These are phyloP conservation scores for Nemania abortiva DNA, from an alignment of 2,329 filamentous ascomycete species.

Conservation along the genomic window DNA sequence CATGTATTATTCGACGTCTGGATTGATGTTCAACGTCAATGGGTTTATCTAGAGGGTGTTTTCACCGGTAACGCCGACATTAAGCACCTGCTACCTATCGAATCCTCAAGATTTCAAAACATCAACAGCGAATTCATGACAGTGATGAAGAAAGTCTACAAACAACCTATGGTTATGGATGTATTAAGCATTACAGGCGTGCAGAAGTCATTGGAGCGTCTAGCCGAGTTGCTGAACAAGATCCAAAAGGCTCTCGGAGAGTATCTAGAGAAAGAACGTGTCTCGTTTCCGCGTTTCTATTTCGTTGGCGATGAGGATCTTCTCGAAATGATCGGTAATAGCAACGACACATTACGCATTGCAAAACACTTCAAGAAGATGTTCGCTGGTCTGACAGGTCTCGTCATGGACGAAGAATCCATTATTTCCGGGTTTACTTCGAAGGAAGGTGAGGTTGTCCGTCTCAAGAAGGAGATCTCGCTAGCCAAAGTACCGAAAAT, in stretches of 20 bases:
- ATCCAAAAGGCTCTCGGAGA: constrained; percentile 99
- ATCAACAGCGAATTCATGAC: constrained; percentile 99
- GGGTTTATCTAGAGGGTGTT: constrained; percentile 98
- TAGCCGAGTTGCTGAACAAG: constrained; percentile 98
- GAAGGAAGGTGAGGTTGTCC: constrained; percentile 91
- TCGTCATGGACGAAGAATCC: constrained; percentile 90
- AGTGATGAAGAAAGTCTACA: constrained; percentile 99
- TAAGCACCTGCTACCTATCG: constrained; percentile 95
- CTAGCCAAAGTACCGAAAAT: constrained; percentile 94
- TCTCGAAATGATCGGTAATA: constrained; percentile 99
- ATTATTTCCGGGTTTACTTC: constrained; percentile 94
- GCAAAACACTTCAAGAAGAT: constrained; percentile 99
- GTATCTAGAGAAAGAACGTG: constrained; percentile 96
- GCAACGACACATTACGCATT: constrained; percentile 94
- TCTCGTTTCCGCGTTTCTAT: constrained; percentile 98
- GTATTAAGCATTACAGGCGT: constrained; percentile 96
- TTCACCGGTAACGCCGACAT: constrained; percentile 99
- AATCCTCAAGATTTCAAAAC: constrained; percentile 97
- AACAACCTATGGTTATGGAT: constrained; percentile 94
- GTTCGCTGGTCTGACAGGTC: constrained; percentile 94
- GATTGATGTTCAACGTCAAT: constrained; percentile 99
- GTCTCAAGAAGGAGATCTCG: constrained; percentile 90
- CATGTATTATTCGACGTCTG: constrained; percentile 99
- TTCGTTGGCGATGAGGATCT: constrained; percentile 99
- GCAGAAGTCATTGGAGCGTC: constrained; percentile 92